Conservation (phyloP, 352 stramenopile genomes). For the Aphanomyces astaci region DNA sequence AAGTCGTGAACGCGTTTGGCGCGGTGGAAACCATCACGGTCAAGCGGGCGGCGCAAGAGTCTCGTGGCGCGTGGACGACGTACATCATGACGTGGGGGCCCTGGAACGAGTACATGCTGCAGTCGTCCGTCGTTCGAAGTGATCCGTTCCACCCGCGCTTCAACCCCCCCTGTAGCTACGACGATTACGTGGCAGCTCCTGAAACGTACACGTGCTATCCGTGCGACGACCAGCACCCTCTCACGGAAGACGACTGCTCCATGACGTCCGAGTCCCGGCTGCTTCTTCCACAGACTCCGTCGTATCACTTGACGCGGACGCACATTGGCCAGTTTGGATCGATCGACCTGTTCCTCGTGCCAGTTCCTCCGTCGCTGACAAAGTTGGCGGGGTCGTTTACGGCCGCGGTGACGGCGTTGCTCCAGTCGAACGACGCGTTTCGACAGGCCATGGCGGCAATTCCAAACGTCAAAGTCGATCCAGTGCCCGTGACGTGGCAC, state of each 20-base stretch:
- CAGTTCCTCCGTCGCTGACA: background rate
- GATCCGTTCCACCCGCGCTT: background rate
- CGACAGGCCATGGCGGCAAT: background rate
- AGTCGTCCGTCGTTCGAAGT: background rate
- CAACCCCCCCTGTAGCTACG: background rate
- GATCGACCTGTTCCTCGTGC: background rate
- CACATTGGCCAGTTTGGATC: slow-evolving; percentile 1
- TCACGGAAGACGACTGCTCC: too few species aligned
- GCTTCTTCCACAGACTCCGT: too few species aligned
- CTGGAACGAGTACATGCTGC: background rate
- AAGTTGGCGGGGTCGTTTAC: too few species aligned
- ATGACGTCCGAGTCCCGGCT: too few species aligned
- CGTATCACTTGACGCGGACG: too few species aligned
- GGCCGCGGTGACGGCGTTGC: background rate
- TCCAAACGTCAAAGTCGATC: background rate
- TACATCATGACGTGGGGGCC: background rate
- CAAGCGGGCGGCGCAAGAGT: background rate
- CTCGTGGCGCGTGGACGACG: background rate
- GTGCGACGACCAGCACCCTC: too few species aligned
- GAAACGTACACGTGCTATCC: background rate
- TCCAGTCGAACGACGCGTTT: background rate
- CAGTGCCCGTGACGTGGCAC: background rate
- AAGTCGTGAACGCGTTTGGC: slow-evolving; percentile 2
- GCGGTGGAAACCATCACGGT: background rate
- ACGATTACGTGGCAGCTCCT: background rate